Evolutionary conservation across 148 eudicot genomes (phyloP).

Genomic region (Cornus controversa): DNA sequence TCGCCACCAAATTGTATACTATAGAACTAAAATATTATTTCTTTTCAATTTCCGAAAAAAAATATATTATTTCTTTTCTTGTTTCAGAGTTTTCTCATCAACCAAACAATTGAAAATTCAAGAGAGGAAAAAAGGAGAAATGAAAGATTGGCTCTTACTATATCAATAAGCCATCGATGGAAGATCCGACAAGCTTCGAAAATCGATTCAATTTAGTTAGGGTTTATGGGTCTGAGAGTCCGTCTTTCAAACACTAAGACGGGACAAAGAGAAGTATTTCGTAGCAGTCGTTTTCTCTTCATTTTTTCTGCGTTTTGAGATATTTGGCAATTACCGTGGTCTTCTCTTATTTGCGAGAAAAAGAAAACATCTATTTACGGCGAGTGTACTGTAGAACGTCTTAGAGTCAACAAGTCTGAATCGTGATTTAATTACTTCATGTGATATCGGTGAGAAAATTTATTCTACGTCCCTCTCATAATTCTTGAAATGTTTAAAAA

Average conservation of each 20-base stretch:
- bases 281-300: neutral
- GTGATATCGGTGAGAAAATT: too few species aligned
- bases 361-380: too few species aligned
- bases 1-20: neutral
- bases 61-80: neutral
- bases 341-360: too few species aligned
- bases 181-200: neutral
- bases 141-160: neutral
- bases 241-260: slow-evolving; percentile 2
- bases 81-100: neutral
- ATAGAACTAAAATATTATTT: neutral
- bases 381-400: too few species aligned
- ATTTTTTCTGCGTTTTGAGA: too few species aligned
- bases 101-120: neutral
- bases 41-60: neutral
- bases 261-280: neutral
- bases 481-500: too few species aligned
- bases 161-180: slow-evolving; percentile 14
- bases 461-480: too few species aligned
- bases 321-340: too few species aligned
- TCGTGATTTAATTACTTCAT: too few species aligned
- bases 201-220: slow-evolving; percentile 8
- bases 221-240: slow-evolving; percentile 16
- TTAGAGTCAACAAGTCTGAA: too few species aligned
- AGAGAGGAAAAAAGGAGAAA: neutral